Evolutionary conservation across 345 rosid genomes (phyloP), one percentile per base, ranked within the genome.

Genomic region (Fremontodendron californicum): DNA sequence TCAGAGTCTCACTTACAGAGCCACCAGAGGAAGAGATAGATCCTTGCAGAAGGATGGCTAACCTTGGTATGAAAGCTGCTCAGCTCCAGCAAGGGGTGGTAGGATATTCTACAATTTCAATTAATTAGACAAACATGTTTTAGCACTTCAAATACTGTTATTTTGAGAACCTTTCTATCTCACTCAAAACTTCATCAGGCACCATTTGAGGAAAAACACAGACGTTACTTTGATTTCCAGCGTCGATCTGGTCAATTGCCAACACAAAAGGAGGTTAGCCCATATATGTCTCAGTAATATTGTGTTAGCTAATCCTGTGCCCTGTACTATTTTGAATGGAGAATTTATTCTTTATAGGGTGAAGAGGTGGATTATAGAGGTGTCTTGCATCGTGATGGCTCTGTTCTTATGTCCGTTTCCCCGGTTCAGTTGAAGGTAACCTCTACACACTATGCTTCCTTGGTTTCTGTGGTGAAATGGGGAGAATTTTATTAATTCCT

Each of bases 281-380:
- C 66, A 46, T 35, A 67, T 61, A 37, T 40, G n/a, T 77, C 58
- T 21, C 5, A 0, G n/a, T 13, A 55, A 37, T n/a, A n/a, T 39
- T 27, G 0, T 63, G 13, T 54, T 62, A 6, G 43, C 69, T 23
- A 42, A 35, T 2, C 42, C 25, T 39, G 12, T 55, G 37, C 29
- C 40, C 45, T 40, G 63, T 13, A 64, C 39, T 63, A 1, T 77
- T 74, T 35, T n/a, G 66, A 57, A 61, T 55, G 31, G 71, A 65
- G 21, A 70, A 55, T 37, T 81, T 54, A 46, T 75, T 39, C 39
- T 83, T 52, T 31, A 42, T 80, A 96, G 99, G 97, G 93, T 57
- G 99, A 96, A 82, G 96, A 92, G 82, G 98, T 96, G 63, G 99
- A 96, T 84, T 96, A 86, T 80, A 92, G 99, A 86, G 94, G 94